Evolutionary conservation across 2,329 filamentous ascomycete genomes (phyloP).

Genomic region (Ophiostoma sp.): DNA sequence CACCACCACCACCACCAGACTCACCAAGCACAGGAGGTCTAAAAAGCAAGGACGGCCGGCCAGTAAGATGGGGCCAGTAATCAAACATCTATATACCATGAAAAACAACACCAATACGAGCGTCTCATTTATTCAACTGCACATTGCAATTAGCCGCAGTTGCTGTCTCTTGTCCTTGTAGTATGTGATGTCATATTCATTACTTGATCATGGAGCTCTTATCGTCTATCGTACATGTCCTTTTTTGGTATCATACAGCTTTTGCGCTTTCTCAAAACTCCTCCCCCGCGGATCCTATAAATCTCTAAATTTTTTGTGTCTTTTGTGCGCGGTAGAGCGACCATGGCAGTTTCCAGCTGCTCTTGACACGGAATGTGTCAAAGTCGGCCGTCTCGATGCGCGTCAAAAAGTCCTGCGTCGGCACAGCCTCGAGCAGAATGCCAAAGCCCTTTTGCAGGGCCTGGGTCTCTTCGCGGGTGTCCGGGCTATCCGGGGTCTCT

Average conservation of each 20-base stretch:
- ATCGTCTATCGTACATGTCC: slow-evolving; percentile 7
- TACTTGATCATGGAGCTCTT: background rate
- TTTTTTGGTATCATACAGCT: slow-evolving; percentile 5
- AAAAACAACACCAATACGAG: background rate
- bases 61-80: background rate
- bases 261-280: background rate
- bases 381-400: slow-evolving; percentile 77
- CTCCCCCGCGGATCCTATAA: no score
- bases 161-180: background rate
- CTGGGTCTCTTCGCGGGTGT: slow-evolving; percentile 40
- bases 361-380: slow-evolving; percentile 66
- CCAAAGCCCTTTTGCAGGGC: slow-evolving; percentile 60
- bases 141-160: background rate
- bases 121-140: background rate
- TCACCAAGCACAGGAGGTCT: background rate
- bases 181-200: slow-evolving; percentile 11
- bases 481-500: background rate
- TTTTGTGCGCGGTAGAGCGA: slow-evolving; percentile 54
- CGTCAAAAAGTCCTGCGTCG: slow-evolving; percentile 72
- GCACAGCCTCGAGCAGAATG: slow-evolving; percentile 72
- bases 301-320: slow-evolving; percentile 42
- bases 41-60: slow-evolving; percentile 10
- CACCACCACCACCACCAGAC: background rate
- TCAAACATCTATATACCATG: background rate
- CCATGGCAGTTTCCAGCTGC: slow-evolving; percentile 80